These are phyloP conservation scores for Coffea eugenioides DNA, from an alignment of 257 asterid species.

Conservation along the genomic window DNA sequence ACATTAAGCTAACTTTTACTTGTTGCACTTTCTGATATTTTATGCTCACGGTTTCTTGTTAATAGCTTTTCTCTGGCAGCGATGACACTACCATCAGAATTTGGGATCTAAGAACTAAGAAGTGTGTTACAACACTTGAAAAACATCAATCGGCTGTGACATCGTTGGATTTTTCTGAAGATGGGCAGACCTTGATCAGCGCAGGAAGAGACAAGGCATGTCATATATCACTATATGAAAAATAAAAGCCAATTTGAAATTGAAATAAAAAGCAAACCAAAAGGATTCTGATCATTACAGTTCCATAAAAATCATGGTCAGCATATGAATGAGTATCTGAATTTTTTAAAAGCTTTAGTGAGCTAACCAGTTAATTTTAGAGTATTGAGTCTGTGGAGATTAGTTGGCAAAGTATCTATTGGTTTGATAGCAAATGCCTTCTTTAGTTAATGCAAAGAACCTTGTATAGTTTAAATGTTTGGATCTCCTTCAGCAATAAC, in stretches of 20 bases:
- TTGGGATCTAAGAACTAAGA: slow-evolving; percentile 82
- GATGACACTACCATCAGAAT: slow-evolving; percentile 73
- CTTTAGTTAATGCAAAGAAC: neutral
- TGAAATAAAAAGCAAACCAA: neutral
- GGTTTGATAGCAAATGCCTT: too few relatives aligned
- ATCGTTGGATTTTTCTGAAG: slow-evolving; percentile 81
- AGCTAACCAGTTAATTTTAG: neutral
- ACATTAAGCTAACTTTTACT: neutral
- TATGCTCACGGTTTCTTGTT: slow-evolving; percentile 15
- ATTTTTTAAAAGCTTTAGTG: neutral
- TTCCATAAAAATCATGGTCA: neutral
- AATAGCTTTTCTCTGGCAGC: slow-evolving; percentile 83
- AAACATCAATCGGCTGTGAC: slow-evolving; percentile 90
- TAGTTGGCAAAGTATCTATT: neutral
- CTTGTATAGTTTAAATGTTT: neutral
- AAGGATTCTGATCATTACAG: neutral
- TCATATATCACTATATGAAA: neutral
- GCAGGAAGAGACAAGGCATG: slow-evolving; percentile 96
- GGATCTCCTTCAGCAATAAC: neutral
- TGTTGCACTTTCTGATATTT: neutral
- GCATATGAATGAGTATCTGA: neutral
- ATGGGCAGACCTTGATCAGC: slow-evolving; percentile 83
- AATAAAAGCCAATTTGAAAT: neutral
- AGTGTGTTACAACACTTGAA: slow-evolving; percentile 67
- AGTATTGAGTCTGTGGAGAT: neutral